phyloP scores from a whole-genome alignment of 2,329 filamentous ascomycete species.

The Trichophyton schoenleinii region DNA sequence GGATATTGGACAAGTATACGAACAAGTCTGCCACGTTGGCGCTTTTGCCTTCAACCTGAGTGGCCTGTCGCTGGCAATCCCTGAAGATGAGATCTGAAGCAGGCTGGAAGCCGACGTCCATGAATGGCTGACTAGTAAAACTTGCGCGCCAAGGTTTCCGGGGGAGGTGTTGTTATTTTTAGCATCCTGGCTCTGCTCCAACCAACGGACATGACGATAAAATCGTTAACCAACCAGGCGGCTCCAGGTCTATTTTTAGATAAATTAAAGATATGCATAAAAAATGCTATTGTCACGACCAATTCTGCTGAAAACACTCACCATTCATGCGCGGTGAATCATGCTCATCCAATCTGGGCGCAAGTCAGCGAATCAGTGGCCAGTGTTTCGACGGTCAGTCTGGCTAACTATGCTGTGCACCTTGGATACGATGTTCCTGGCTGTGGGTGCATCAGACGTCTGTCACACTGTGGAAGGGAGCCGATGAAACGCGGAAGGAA shows the following conservation, averaged over 20 bases:
- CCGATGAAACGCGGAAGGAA: conserved; percentile 2
- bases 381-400: neutral
- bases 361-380: too few relatives aligned
- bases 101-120: neutral
- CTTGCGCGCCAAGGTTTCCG: neutral
- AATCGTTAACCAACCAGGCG: neutral
- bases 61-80: neutral
- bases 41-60: neutral
- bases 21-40: neutral
- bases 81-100: neutral
- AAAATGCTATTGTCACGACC: neutral
- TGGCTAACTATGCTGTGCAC: neutral
- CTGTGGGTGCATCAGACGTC: neutral
- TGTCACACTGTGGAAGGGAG: neutral
- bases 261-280: neutral
- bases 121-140: neutral
- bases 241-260: conserved; percentile 1
- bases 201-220: too few relatives aligned
- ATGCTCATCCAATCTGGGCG: neutral
- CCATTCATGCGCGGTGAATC: neutral
- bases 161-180: neutral
- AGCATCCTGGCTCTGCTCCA: neutral
- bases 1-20: neutral
- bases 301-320: neutral
- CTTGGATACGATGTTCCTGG: neutral